phyloP scores from a whole-genome alignment of 148 eudicot genomes.

The Diospyros kaki region DNA sequence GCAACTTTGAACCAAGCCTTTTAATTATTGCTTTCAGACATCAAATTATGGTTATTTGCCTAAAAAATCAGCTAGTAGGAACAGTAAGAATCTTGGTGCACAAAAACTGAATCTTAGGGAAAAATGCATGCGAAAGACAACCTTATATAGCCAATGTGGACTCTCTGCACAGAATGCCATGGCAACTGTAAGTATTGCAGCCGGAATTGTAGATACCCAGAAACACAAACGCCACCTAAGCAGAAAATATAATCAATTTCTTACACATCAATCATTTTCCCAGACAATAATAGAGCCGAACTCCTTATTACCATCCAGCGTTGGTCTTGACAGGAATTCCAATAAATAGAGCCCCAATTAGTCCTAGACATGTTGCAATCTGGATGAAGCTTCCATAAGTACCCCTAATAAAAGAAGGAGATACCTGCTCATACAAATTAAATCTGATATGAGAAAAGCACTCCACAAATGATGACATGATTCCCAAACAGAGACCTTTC shows the following conservation, averaged over 20 bases:
- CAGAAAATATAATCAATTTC: background rate
- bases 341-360: conserved; percentile 58
- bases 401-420: conserved; percentile 86
- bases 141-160: conserved; percentile 98
- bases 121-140: conserved; percentile 17
- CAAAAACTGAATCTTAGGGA: background rate
- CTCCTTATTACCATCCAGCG: conserved; percentile 60
- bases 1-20: too few relatives aligned
- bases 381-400: conserved; percentile 91
- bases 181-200: conserved; percentile 66
- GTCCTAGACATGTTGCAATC: conserved; percentile 84
- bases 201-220: conserved; percentile 85
- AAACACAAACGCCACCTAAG: conserved; percentile 96
- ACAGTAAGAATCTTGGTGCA: too few relatives aligned
- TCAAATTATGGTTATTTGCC: too few relatives aligned
- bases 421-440: conserved; percentile 46
- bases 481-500: too few relatives aligned
- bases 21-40: too few relatives aligned
- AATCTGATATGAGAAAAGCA: background rate
- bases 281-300: background rate
- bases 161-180: conserved; percentile 87
- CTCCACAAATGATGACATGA: background rate
- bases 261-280: background rate
- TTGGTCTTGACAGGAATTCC: conserved; percentile 77
- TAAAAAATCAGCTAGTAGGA: too few relatives aligned